Evolutionary conservation across 2,329 filamentous ascomycete genomes (phyloP).

Genomic region (Ophiocordyceps australis): DNA sequence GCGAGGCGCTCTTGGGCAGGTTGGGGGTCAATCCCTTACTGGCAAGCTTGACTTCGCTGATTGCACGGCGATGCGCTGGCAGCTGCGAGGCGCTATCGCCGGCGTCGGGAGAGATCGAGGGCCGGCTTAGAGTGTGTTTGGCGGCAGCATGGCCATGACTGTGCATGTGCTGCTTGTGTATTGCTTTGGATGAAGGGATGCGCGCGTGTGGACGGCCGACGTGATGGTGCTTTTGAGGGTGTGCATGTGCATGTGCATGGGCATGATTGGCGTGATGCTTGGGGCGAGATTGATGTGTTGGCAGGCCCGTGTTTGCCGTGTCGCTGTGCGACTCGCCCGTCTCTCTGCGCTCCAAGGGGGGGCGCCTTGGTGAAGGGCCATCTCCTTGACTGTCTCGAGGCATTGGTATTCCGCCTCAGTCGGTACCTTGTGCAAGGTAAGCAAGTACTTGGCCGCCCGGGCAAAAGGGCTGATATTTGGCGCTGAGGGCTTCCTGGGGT

Average conservation of each 20-base stretch:
- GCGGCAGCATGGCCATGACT: constrained; percentile 7
- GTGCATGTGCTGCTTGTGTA: constrained; percentile 20
- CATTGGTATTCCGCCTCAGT: constrained; percentile 11
- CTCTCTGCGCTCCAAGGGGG: too few relatives aligned
- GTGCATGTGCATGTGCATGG: too few relatives aligned
- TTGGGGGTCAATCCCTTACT: constrained; percentile 22
- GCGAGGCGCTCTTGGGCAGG: constrained; percentile 35
- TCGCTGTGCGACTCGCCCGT: constrained; percentile 16
- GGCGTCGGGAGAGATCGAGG: constrained; percentile 20
- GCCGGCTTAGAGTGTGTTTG: constrained; percentile 24
- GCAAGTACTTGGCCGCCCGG: too few relatives aligned
- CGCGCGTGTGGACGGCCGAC: constrained; percentile 29
- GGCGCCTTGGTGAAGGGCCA: constrained; percentile 42
- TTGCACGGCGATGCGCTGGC: constrained; percentile 25
- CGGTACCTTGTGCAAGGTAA: too few relatives aligned
- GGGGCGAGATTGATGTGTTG: constrained; percentile 11
- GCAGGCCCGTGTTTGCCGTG: constrained; percentile 6
- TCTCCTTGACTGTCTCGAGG: constrained; percentile 25
- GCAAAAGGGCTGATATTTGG: too few relatives aligned
- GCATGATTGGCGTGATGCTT: too few relatives aligned
- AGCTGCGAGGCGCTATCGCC: constrained; percentile 7
- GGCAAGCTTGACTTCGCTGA: constrained; percentile 31
- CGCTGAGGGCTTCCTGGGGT: too few relatives aligned
- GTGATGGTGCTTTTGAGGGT: constrained; percentile 16
- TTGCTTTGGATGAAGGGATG: constrained; percentile 30